Base-by-base conservation (phyloP, 1,139 yeast genomes). In the Magnusiomyces paraingens region DNA sequence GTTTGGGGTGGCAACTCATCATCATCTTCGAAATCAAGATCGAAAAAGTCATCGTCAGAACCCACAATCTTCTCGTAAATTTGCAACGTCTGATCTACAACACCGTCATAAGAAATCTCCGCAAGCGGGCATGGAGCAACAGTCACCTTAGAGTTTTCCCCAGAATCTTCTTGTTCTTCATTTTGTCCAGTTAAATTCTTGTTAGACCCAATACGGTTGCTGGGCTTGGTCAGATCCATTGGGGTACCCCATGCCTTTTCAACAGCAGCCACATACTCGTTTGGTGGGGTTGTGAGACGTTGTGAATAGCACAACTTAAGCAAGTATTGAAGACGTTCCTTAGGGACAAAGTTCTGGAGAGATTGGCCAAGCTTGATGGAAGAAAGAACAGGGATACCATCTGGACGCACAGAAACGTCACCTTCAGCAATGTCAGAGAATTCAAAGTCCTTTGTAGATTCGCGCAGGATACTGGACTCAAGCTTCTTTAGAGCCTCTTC, bases 1-100 rank as follows among this genome's bases (percentile, higher is more conserved):
- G 32, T 26, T 26, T 26, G 32, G 32, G 32, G 32, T 5, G 32
- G 32, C 32, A 26, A 69, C 41, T 84, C 93, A 53, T 87, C 96
- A 20, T 90, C 96, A 67, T 91, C 98, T 70, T 91, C 98, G 66
- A 91, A 91, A 70, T 91, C 98, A 39, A 91, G 89, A 69, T 89
- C 96, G 65, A 91, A 91, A 71, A 91, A 91, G 69, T 91, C 98
- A 62, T 91, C 98, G 66, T 87, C 95, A 3, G 95, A 80, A 2
- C 98, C 98, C 3, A 94, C 94, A 58, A 91, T 81, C 57, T 79
- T 76, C 56, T 81, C 83, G 67, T 87, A 93, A 46, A 91, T 68
- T 22, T 80, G 73, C 64, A 83, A 84, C n/a, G 91, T 90, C 58
- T 88, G 93, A 6, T 90, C 81, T 26, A 91, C 81, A 11, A 86